Conservation (phyloP, 306 rosid species). For the Rosa lucieae region DNA sequence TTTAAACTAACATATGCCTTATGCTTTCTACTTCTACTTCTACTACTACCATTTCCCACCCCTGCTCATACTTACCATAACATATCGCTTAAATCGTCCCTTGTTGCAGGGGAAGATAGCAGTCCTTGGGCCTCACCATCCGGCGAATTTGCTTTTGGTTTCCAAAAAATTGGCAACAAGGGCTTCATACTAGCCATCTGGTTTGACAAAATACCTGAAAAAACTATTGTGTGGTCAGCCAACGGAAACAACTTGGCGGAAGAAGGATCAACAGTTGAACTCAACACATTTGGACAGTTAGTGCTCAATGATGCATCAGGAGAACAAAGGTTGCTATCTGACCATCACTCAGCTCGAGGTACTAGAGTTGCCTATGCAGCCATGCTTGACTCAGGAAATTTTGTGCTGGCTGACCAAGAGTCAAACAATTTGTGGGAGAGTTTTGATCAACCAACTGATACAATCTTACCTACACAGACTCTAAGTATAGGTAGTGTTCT, state of each 20-base stretch:
- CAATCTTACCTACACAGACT: slow-evolving; percentile 50
- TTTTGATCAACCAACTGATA: slow-evolving; percentile 54
- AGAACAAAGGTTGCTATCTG: slow-evolving; percentile 1
- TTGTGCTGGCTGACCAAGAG: slow-evolving; percentile 30
- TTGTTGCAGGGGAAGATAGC: slow-evolving; percentile 10
- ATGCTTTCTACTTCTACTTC: slow-evolving; percentile 13
- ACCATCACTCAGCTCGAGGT: neutral
- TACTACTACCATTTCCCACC: slow-evolving; percentile 11
- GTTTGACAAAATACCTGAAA: slow-evolving; percentile 39
- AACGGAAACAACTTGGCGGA: slow-evolving; percentile 18
- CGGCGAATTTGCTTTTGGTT: slow-evolving; percentile 47
- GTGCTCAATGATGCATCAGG: slow-evolving; percentile 30
- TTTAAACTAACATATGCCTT: neutral
- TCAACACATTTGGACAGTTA: slow-evolving; percentile 18
- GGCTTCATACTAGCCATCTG: slow-evolving; percentile 43
- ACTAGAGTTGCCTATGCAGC: slow-evolving; percentile 32
- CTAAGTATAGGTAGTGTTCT: neutral
- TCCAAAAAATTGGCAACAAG: slow-evolving; percentile 10
- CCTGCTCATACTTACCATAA: slow-evolving; percentile 17
- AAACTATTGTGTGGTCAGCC: slow-evolving; percentile 45
- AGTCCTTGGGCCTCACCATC: slow-evolving; percentile 32
- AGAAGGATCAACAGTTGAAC: slow-evolving; percentile 32
- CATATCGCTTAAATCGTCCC: slow-evolving; percentile 19
- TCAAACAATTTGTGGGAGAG: slow-evolving; percentile 44
- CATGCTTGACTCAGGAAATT: slow-evolving; percentile 59